Conservation (phyloP, 805 yeast species). For the Starmerella powellii region DNA sequence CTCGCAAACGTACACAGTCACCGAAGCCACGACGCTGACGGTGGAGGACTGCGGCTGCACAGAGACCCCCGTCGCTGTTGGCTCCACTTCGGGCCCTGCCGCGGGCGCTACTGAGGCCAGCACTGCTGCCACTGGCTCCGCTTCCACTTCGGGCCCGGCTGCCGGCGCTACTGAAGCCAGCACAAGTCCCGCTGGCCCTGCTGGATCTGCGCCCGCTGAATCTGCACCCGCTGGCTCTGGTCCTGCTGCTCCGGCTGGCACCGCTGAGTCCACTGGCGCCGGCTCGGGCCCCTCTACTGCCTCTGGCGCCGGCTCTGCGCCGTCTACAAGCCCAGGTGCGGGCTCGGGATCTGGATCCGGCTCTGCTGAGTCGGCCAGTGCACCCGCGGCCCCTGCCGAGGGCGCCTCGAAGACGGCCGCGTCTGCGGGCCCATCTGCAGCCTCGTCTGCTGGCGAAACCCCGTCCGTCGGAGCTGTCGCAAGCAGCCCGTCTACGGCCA, state of each 20-base stretch:
- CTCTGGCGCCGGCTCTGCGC: background rate
- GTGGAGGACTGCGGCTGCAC: constrained; percentile 20
- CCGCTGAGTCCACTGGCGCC: background rate
- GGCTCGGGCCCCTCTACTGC: background rate
- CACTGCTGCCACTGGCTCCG: background rate
- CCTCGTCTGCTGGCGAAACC: background rate
- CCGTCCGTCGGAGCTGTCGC: no score
- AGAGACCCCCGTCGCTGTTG: background rate
- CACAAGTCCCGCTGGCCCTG: no score
- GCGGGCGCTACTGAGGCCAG: background rate
- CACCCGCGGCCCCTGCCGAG: background rate
- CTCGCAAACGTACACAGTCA: constrained; percentile 9
- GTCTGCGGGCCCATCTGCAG: no score
- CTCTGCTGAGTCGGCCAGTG: background rate
- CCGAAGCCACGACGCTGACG: constrained; percentile 12
- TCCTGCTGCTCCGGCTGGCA: background rate
- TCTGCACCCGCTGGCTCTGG: no score
- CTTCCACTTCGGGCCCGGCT: background rate
- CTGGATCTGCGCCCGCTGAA: no score
- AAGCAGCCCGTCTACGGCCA: no score
- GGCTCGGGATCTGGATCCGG: no score
- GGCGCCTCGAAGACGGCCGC: background rate
- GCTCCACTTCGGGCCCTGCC: background rate
- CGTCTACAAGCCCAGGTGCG: background rate
- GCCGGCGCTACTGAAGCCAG: no score